Evolutionary conservation across 345 rosid genomes (phyloP), one percentile per base, ranked within the genome.

Genomic region (Firmiana major): DNA sequence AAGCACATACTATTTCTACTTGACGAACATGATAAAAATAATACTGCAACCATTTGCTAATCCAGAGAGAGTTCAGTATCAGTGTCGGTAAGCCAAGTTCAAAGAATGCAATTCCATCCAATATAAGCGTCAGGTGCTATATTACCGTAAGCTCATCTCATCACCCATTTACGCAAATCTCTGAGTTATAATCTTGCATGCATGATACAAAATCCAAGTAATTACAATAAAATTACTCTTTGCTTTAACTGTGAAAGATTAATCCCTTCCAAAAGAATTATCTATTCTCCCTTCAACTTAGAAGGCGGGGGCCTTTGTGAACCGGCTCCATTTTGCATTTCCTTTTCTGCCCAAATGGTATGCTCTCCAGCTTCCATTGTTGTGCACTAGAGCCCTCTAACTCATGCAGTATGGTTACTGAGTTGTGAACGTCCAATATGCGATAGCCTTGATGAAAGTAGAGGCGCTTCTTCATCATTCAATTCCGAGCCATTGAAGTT

Each of bases 401-500:
- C 17, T 85, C 78, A 89, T 63, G 81, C 87, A 0, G 77, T 79
- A 73, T 85, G 90, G 81, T 78, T 90, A 80, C 92, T 81, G 17
- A 90, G 85, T 85, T 90, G 98, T 15, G 93, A 78, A n/a, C 97
- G 90, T 31, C 98, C 99, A 0, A 93, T 81, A 78, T 90, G 97
- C 4, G 94, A 91, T 75, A 92, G 80, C 77, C 98, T 90, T 36
- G 91, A 86, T 13, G 91, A 85, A 13, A 93, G 83, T 65, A 96
- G 84, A 67, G 95, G 98, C 26, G 90, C 90, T 89, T 96, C 98
- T 83, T 91, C 98, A 46, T 96, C 98, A 13, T 80, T 88, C 68
- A 83, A 73, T 12, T 80, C 94, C 1, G 88, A 85, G 54, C 85
- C 65, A 22, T 81, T 42, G 49, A 54, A 63, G 48, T 80, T 80